A percentile compares a stretch with the other conserved stretches of the same genome.
These are phyloP conservation scores for Geranium incanum DNA, from an alignment of 441 rosid species.

Conservation along the genomic window DNA sequence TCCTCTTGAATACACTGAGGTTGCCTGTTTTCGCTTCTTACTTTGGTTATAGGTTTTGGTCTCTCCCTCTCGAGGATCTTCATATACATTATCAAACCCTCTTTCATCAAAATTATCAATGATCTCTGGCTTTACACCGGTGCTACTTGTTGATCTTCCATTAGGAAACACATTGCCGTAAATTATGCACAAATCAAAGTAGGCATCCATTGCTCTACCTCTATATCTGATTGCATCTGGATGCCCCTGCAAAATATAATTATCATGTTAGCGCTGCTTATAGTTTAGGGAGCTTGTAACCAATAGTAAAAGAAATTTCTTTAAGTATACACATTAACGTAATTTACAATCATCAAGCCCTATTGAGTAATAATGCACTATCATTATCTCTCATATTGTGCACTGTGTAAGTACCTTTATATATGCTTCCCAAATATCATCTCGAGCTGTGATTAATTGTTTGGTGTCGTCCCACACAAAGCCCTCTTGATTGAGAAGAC, in stretches of 20 bases:
- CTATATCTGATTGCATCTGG: constrained; percentile 27
- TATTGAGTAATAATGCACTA: not conserved
- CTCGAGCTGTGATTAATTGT: constrained; percentile 67
- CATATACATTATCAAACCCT: constrained; percentile 22
- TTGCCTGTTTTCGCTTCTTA: constrained; percentile 29
- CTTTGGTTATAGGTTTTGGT: constrained; percentile 18
- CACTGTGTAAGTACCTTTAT: constrained; percentile 42
- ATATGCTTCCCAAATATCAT: constrained; percentile 53
- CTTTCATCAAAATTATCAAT: constrained; percentile 15
- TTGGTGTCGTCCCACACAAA: constrained; percentile 74
- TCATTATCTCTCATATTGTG: not conserved
- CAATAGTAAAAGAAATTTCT: not conserved
- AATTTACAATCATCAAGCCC: not conserved
- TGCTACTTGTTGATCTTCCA: constrained; percentile 20
- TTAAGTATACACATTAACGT: not conserved
- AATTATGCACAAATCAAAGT: constrained; percentile 26
- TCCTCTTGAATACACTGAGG: constrained; percentile 24
- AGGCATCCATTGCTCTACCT: constrained; percentile 22
- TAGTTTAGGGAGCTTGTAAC: not conserved
- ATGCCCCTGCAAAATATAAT: constrained; percentile 27
- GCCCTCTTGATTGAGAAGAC: constrained; percentile 58
- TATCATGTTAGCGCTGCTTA: not conserved
- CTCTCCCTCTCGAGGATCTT: constrained; percentile 27
- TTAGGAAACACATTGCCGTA: constrained; percentile 12
- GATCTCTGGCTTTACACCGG: constrained; percentile 19